Conservation (phyloP, 306 rosid species). For the Castanospermum australe region DNA sequence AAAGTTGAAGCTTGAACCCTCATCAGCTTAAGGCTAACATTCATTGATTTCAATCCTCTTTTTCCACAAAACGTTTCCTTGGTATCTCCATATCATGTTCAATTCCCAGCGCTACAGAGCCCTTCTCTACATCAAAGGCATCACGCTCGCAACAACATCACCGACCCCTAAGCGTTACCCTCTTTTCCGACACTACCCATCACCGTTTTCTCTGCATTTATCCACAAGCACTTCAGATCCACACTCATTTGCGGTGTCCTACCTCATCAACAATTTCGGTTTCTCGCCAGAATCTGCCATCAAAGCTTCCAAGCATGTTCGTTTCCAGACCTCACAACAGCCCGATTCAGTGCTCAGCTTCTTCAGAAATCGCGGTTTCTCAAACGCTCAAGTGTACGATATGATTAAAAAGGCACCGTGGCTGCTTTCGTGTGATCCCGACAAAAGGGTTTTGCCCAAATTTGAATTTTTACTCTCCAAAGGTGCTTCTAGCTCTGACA, state of each 20-base stretch:
- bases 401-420: neutral
- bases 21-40: too few species aligned
- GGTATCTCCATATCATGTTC: too few species aligned
- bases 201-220: neutral
- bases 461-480: neutral
- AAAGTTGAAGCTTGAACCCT: too few species aligned
- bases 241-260: conserved; percentile 21
- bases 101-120: neutral
- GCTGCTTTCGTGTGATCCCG: neutral
- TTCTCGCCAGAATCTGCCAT: conserved; percentile 31
- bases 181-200: neutral
- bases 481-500: neutral
- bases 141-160: neutral
- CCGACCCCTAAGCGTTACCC: neutral
- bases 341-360: neutral
- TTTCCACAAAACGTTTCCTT: too few species aligned
- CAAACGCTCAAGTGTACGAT: neutral
- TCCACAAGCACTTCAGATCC: neutral
- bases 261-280: conserved; percentile 32
- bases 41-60: too few species aligned
- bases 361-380: neutral
- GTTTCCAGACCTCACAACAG: conserved; percentile 21
- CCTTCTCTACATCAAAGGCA: neutral
- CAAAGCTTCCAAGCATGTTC: conserved; percentile 8
- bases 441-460: neutral